Evolutionary conservation across 73 alveolate species (phyloP).

Genomic region (Tetrahymena thermophila): DNA sequence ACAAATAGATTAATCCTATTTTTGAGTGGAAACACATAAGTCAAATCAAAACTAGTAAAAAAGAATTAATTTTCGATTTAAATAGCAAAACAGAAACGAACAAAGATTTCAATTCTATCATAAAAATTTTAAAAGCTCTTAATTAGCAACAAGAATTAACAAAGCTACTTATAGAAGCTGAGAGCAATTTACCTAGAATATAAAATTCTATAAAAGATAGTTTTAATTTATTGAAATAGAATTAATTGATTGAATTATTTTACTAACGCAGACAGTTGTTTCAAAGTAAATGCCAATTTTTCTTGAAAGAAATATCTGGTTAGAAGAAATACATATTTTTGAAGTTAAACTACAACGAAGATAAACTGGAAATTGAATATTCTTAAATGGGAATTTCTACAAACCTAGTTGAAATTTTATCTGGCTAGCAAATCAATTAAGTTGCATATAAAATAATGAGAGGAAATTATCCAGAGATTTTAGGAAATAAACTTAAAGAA

Average conservation of each 20-base stretch:
- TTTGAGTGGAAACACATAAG: neutral
- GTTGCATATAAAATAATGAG: neutral
- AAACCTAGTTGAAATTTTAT: neutral
- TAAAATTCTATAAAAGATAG: neutral
- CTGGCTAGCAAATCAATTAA: neutral
- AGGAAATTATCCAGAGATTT: neutral
- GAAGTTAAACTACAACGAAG: neutral
- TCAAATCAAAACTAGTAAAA: neutral
- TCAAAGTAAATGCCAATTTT: neutral
- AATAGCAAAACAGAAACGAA: neutral
- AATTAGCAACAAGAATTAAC: neutral
- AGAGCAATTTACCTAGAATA: neutral
- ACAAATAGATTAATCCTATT: neutral
- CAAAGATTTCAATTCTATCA: neutral
- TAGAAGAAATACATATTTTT: neutral
- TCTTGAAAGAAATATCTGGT: neutral
- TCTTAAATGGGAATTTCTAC: neutral
- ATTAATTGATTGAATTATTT: too few species aligned
- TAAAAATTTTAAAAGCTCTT: neutral
- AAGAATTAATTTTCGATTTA: neutral
- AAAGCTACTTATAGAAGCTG: neutral
- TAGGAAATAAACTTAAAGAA: neutral
- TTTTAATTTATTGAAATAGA: neutral
- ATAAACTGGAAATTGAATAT: neutral
- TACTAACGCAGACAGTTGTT: neutral